Conservation (phyloP, 371 early-diverging fungal species). For the Antonospora locustae region DNA sequence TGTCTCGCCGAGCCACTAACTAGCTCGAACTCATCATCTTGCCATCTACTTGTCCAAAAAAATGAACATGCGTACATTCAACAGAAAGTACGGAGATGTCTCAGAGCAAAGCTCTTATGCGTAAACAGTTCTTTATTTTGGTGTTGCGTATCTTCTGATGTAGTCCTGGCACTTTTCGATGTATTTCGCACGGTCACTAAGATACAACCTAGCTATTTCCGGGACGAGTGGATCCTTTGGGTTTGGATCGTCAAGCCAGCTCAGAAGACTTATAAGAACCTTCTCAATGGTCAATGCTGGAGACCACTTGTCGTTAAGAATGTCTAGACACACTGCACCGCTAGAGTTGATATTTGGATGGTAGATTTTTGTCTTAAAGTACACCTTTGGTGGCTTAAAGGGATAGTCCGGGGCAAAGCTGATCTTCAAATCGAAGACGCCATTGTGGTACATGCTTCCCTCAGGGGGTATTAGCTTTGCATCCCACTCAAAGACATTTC, state of each 20-base stretch:
- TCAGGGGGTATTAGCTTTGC: constrained; percentile 66
- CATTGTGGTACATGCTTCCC: constrained; percentile 68
- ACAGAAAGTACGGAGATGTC: constrained; percentile 1
- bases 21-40: not conserved
- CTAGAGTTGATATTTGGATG: constrained; percentile 97
- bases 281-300: constrained; percentile 88
- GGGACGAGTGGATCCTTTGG: constrained; percentile 84
- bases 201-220: constrained; percentile 84
- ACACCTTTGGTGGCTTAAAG: constrained; percentile 92
- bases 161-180: constrained; percentile 46
- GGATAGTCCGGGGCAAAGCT: constrained; percentile 95
- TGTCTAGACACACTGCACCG: constrained; percentile 90
- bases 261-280: constrained; percentile 82
- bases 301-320: constrained; percentile 91
- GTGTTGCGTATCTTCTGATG: constrained; percentile 41
- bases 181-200: constrained; percentile 64
- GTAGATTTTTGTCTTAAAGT: constrained; percentile 84
- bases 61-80: no score
- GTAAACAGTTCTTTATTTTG: constrained; percentile 26
- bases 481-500: constrained; percentile 68
- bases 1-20: not conserved
- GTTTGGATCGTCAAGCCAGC: constrained; percentile 90
- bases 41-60: no score
- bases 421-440: constrained; percentile 83
- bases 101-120: constrained; percentile 19